Percentiles rank a stretch among this genome's conserved stretches.
Conservation (phyloP, 306 rosid species). For the Dalbergia cultrata region DNA sequence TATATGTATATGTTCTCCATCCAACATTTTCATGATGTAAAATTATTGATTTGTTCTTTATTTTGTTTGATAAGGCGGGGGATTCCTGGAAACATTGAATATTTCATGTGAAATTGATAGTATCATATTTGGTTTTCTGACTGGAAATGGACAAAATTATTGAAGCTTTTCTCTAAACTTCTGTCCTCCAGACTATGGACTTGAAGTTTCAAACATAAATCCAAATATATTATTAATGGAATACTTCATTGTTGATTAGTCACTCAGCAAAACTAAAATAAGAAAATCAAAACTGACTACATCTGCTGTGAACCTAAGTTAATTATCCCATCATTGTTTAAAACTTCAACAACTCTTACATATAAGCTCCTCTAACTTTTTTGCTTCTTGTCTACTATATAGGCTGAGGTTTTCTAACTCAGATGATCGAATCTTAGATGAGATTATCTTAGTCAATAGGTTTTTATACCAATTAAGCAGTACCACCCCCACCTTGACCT, state of each 20-base stretch:
- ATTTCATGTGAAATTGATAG: constrained; percentile 30
- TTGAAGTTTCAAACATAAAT: too few relatives aligned
- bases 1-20: not conserved
- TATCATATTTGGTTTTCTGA: too few relatives aligned
- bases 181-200: too few relatives aligned
- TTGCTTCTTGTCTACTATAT: not conserved
- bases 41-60: not conserved
- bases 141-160: too few relatives aligned
- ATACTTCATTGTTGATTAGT: not conserved
- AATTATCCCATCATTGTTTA: not conserved
- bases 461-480: not conserved
- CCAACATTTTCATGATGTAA: not conserved
- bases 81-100: not conserved
- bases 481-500: not conserved
- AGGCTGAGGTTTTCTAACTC: too few relatives aligned
- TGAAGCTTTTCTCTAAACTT: too few relatives aligned
- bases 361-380: not conserved
- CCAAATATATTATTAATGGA: not conserved
- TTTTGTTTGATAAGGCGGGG: not conserved
- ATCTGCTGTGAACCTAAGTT: not conserved
- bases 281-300: not conserved
- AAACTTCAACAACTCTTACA: constrained; percentile 1
- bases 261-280: too few relatives aligned
- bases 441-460: not conserved
- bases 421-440: not conserved